phyloP scores from a whole-genome alignment of 306 rosid genomes.

The Castanopsis chinensis region DNA sequence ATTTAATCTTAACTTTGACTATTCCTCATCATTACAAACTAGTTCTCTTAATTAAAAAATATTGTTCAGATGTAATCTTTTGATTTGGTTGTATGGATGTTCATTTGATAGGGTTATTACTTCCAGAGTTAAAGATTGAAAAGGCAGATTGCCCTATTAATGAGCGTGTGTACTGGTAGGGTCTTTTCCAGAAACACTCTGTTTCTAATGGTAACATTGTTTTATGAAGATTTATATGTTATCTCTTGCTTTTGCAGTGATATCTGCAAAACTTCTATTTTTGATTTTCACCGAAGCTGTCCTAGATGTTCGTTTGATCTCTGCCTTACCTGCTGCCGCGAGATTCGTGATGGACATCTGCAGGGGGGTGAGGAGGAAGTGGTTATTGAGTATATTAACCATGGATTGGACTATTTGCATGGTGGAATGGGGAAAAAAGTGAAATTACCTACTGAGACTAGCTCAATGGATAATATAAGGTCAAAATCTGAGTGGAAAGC shows the following conservation, averaged over 20 bases:
- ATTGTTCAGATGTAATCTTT: background rate
- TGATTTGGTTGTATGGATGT: background rate
- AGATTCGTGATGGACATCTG: slow-evolving; percentile 42
- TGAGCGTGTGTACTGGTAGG: slow-evolving; percentile 75
- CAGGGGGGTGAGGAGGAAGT: slow-evolving; percentile 22
- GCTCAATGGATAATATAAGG: background rate
- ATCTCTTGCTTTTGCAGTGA: slow-evolving; percentile 40
- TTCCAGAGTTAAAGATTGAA: slow-evolving; percentile 30
- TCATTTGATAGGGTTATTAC: slow-evolving; percentile 29
- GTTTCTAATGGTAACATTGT: background rate
- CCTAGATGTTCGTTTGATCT: slow-evolving; percentile 57
- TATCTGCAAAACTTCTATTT: slow-evolving; percentile 68
- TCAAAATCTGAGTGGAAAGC: slow-evolving; percentile 37
- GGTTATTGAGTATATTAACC: background rate
- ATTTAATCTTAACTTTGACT: background rate
- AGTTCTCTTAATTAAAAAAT: background rate
- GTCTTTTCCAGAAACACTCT: background rate
- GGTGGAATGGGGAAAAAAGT: too few relatives aligned
- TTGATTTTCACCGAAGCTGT: slow-evolving; percentile 67
- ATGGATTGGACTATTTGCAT: too few relatives aligned
- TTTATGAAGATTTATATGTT: background rate
- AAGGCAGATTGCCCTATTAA: slow-evolving; percentile 9
- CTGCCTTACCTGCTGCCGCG: slow-evolving; percentile 61
- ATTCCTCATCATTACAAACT: background rate
- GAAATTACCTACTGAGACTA: too few relatives aligned